Evolutionary conservation across 2,329 filamentous ascomycete genomes (phyloP), one percentile per base, ranked within the genome.

Genomic region (Arthrinium phaeospermum): DNA sequence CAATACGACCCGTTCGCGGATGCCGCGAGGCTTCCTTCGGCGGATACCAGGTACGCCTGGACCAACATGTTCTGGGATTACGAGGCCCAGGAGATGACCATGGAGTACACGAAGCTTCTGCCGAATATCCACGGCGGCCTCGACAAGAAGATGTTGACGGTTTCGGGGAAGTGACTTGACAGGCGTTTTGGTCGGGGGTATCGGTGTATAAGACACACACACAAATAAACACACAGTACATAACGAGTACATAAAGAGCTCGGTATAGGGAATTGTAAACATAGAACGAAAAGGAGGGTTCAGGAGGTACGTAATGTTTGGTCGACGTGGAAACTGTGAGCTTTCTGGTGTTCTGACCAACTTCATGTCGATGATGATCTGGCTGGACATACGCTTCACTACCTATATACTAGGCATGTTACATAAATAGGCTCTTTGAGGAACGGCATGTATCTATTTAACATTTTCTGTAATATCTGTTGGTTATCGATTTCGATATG

Each of bases 31-130:
- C 34, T 72, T 7, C 70, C 72, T 13, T 71, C 73, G 30, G 37
- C 76, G 1, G 71, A 73, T 57, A 70, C 70, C 19, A 70, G 78
- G 34, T 78, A 76, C 68, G 72, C 73, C 16, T 78, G 77, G 76
- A 75, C 77, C 3, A 79, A 79, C 46, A 75, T 76, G 71, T 78
- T 77, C 68, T 78, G 76, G 76, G 75, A 78, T 69, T 76, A 76
- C 46, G 75, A 78, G 64, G 75, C 72, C 30, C 72, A 73, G 53
- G 71, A 72, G 46, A 76, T 78, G 74, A 75, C 73, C 1, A 73
- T 78, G 41, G 74, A 78, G 71, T 78, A 76, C 46, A 77, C 75
- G n/a, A 77, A 77, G 64, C 57, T 76, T 6, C 68, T 76, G 57
- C 73, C 75, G 1, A 69, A 76, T 27, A 73, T 68, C 16, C 22